Percentiles rank a stretch among this genome's conserved stretches.
These are phyloP conservation scores for Exophiala oligosperma DNA, from an alignment of 2,329 filamentous ascomycete genomes.

Conservation along the genomic window DNA sequence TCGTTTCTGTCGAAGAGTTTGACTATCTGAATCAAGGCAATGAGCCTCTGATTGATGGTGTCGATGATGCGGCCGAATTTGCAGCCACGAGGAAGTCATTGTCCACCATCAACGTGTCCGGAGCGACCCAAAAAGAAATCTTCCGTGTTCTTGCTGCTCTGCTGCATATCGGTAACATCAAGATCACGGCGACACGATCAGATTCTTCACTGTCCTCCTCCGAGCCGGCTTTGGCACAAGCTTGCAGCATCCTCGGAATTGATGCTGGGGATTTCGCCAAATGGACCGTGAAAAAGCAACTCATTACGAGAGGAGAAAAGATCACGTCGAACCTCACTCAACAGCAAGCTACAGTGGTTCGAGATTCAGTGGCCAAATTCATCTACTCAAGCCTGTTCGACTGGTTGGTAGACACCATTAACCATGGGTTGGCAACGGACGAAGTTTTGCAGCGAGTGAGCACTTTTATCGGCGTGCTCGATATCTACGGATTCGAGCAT, in stretches of 20 bases:
- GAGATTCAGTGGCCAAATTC: conserved; percentile 97
- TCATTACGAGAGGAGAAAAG: conserved; percentile 94
- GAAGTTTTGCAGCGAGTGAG: conserved; percentile 78
- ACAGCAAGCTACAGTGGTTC: conserved; percentile 88
- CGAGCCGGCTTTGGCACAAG: conserved; percentile 79
- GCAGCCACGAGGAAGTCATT: conserved; percentile 83
- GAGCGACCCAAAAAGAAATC: conserved; percentile 74
- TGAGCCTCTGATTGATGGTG: conserved; percentile 84
- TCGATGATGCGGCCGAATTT: conserved; percentile 95
- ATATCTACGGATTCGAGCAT: conserved; percentile 99
- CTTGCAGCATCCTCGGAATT: conserved; percentile 84
- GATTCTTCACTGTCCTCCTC: conserved; percentile 79
- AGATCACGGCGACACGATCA: conserved; percentile 85
- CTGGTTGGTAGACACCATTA: conserved; percentile 98
- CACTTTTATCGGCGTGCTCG: conserved; percentile 95
- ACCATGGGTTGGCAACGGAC: conserved; percentile 83
- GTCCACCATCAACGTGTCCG: conserved; percentile 79
- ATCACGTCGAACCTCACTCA: conserved; percentile 94
- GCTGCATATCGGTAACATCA: conserved; percentile 92
- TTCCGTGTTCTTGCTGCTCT: conserved; percentile 89
- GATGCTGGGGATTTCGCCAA: conserved; percentile 84
- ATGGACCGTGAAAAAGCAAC: conserved; percentile 99
- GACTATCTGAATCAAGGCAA: conserved; percentile 96
- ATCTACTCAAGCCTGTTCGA: conserved; percentile 98
- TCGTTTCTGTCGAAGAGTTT: conserved; percentile 84